Percentiles rank a stretch among this genome's conserved stretches.
These are phyloP conservation scores for Paramecium sonneborni DNA, from an alignment of 73 alveolate genomes.

Conservation along the genomic window DNA sequence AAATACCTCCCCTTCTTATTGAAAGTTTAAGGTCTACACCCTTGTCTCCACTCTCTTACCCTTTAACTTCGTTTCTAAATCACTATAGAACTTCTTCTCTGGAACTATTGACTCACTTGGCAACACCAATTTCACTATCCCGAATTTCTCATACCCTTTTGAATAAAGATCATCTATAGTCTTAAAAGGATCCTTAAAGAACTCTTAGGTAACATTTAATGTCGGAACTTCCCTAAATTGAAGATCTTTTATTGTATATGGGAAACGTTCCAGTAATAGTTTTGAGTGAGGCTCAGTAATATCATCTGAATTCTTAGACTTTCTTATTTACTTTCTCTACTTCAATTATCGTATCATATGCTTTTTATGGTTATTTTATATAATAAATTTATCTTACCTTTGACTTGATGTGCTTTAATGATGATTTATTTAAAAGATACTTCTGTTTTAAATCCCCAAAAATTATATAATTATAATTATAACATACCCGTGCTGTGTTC, in stretches of 20 bases:
- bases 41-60: constrained; percentile 73
- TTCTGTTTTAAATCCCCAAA: constrained; percentile 10
- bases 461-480: background rate
- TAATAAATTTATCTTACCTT: background rate
- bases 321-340: background rate
- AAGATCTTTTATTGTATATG: background rate
- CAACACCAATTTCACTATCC: constrained; percentile 77
- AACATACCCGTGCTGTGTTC: background rate
- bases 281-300: background rate
- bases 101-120: constrained; percentile 66
- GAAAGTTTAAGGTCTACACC: constrained; percentile 59
- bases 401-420: background rate
- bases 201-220: constrained; percentile 71
- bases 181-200: constrained; percentile 74
- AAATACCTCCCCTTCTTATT: constrained; percentile 76
- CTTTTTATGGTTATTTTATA: background rate
- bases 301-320: background rate
- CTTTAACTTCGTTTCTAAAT: constrained; percentile 19
- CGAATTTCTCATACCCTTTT: constrained; percentile 68
- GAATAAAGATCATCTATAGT: constrained; percentile 73
- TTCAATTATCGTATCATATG: background rate
- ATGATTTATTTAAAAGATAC: constrained; percentile 12
- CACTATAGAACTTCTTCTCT: background rate
- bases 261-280: constrained; percentile 32
- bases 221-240: constrained; percentile 55